These are phyloP conservation scores for Petunia secreta DNA, from an alignment of 257 asterid genomes.

Conservation along the genomic window DNA sequence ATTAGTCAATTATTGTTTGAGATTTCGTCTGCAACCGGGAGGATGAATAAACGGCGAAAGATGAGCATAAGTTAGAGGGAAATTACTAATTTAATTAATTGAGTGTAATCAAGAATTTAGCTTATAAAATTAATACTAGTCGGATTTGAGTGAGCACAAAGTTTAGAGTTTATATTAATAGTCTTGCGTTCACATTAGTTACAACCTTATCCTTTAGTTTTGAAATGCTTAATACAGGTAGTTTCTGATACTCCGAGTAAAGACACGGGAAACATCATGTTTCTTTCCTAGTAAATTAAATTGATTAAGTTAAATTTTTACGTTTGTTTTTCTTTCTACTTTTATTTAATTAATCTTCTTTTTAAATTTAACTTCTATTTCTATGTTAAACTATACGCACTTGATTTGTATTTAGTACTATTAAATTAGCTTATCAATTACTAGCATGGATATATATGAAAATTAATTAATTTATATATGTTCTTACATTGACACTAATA, in stretches of 20 bases:
- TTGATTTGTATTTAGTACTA: background rate
- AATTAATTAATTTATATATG: too few species aligned
- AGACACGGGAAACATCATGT: too few species aligned
- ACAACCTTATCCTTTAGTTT: too few species aligned
- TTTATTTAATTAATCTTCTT: too few species aligned
- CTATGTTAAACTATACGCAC: background rate
- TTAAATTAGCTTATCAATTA: too few species aligned
- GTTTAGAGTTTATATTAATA: background rate
- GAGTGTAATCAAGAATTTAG: background rate
- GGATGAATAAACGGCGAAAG: background rate
- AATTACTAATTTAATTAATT: background rate
- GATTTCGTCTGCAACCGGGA: background rate
- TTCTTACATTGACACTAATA: too few species aligned
- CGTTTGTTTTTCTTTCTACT: too few species aligned
- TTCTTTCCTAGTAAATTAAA: too few species aligned
- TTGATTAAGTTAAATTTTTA: too few species aligned
- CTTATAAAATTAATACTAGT: background rate
- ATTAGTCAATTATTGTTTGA: background rate
- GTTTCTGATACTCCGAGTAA: too few species aligned
- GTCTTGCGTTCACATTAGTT: background rate
- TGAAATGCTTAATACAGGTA: too few species aligned
- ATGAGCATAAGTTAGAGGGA: slow-evolving; percentile 1
- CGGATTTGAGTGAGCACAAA: background rate
- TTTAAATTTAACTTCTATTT: too few species aligned
- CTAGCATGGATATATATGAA: background rate